Base-by-base conservation (phyloP, 768 basidiomycete species). In the Trametes elegans region DNA sequence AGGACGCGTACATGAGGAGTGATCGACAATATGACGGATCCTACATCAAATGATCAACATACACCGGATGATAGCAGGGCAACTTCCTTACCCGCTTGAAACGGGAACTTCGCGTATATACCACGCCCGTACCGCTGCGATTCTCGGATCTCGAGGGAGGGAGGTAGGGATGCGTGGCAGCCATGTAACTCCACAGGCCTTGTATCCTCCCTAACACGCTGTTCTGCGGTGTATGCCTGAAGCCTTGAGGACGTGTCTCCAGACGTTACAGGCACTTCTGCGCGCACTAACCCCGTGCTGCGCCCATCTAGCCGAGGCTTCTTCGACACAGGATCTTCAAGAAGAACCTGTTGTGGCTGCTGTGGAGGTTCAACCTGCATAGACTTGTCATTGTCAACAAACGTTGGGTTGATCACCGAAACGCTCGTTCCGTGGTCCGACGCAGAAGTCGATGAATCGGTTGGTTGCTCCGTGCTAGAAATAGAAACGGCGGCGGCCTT, bases 1-100 rank as follows among this genome's bases (percentile, higher is more conserved):
- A 95, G 76, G 0, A 81, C 83, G 14, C 80, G 74, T 21, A 84
- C 74, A 50, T 83, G 79, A 0, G 90, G 90, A 52, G 76, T 75
- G 10, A 79, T 63, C 5, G 77, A 70, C n/a, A 91, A 45, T 10
- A 94, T 52, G 1, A 77, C 66, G 19, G 79, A 74, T 7, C 91
- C 92, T 94, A 7, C 10, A 50, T 5, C 1, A 24, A 11, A 35
- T 27, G 10, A 23, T 24, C 31, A 50, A 24, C 42, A 32, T n/a
- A 47, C 26, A 35, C 36, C 49, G 41, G 19, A 18, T n/a, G 3
- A 32, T 24, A 21, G 26, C 44, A 18, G 49, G 27, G 50, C 57
- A 7, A 49, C 38, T 13, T 3, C 23, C 32, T 19, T 53, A 81
- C 81, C 81, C 44, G 76, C 61, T 53, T 62, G 68, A 23, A 73